Evolutionary conservation across 352 stramenopile species (phyloP).

Genomic region (Globisporangium emineosum): DNA sequence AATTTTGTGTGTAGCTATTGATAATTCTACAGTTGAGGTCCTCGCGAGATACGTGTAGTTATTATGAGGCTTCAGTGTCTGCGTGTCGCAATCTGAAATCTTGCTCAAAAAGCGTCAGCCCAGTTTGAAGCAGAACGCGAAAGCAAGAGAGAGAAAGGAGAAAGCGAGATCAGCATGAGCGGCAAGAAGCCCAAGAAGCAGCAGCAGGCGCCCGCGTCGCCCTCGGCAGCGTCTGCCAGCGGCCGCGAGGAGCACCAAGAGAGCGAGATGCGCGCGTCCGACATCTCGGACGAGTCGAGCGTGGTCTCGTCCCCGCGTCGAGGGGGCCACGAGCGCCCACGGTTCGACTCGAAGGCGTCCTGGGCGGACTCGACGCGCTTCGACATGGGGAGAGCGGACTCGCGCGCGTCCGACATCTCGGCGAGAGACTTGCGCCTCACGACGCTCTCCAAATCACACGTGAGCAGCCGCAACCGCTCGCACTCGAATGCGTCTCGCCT

Average conservation of each 20-base stretch:
- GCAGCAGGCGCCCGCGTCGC: slow-evolving; percentile 5
- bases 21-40: too few species aligned
- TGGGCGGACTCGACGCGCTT: slow-evolving; percentile 86
- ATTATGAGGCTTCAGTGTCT: too few species aligned
- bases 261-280: slow-evolving; percentile 9
- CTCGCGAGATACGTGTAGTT: too few species aligned
- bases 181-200: slow-evolving; percentile 3
- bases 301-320: slow-evolving; percentile 45
- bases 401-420: slow-evolving; percentile 72
- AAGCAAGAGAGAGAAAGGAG: not conserved
- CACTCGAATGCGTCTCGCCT: slow-evolving; percentile 67
- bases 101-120: slow-evolving; percentile 2
- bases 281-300: slow-evolving; percentile 59
- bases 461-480: slow-evolving; percentile 35
- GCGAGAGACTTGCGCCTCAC: slow-evolving; percentile 65
- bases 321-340: slow-evolving; percentile 41
- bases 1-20: too few species aligned
- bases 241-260: not conserved
- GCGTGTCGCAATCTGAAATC: not conserved
- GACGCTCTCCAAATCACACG: slow-evolving; percentile 34
- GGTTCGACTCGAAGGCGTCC: slow-evolving; percentile 82
- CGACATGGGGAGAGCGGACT: slow-evolving; percentile 80
- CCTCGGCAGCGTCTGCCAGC: slow-evolving; percentile 4
- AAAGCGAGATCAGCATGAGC: slow-evolving; percentile 11
- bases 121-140: slow-evolving; percentile 2